Evolutionary conservation across 1,139 yeast species (phyloP).

Genomic region (Saccharomyces hybrid): DNA sequence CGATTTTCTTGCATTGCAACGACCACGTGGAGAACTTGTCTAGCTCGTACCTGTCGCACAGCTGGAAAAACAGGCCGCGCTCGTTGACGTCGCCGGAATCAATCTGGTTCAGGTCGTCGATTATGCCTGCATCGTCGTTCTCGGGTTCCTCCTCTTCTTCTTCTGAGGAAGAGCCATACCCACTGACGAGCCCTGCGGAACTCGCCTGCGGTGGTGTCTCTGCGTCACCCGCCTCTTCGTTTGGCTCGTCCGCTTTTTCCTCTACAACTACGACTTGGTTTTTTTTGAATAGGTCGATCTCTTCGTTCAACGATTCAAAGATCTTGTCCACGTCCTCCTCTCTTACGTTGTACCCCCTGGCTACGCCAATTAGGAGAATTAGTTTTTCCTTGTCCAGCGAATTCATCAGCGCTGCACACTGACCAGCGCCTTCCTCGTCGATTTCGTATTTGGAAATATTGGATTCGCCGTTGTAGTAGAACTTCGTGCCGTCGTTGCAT

Average conservation of each 20-base stretch:
- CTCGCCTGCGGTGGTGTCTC: background rate
- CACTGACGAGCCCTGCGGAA: background rate
- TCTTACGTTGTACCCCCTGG: constrained; percentile 36
- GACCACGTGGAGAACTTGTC: constrained; percentile 28
- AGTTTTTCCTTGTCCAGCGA: constrained; percentile 33
- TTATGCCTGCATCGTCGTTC: background rate
- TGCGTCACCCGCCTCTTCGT: background rate
- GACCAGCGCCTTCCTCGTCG: constrained; percentile 21
- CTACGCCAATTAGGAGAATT: constrained; percentile 38
- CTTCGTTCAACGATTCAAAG: constrained; percentile 18
- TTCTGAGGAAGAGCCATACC: constrained; percentile 1
- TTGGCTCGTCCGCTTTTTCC: constrained; percentile 1
- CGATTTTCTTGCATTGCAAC: constrained; percentile 17
- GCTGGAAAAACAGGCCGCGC: constrained; percentile 8
- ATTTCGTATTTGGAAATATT: background rate
- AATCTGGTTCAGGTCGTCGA: constrained; percentile 1
- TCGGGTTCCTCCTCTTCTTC: constrained; percentile 5
- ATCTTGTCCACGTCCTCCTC: constrained; percentile 14
- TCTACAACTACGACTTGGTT: constrained; percentile 4
- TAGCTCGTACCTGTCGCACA: constrained; percentile 16
- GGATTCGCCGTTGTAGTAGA: constrained; percentile 33
- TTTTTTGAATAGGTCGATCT: constrained; percentile 8
- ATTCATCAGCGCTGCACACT: constrained; percentile 28
- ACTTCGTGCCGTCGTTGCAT: constrained; percentile 39
- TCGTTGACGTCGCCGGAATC: background rate